Conservation (phyloP, 2,329 filamentous ascomycete species). For the Dothideomycetes sp. region DNA sequence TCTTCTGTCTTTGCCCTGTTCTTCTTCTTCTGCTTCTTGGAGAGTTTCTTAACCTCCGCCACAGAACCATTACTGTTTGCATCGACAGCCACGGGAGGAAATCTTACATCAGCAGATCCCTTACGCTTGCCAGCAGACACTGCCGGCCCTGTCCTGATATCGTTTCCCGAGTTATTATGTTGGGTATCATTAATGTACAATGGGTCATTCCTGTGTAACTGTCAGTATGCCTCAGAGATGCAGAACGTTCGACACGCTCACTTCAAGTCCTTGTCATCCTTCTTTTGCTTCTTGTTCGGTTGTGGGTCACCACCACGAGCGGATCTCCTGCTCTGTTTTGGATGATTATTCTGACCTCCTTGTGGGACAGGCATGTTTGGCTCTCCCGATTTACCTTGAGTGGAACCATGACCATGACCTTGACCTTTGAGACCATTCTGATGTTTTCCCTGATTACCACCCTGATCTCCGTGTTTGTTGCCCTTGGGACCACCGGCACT, state of each 20-base stretch:
- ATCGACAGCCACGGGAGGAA: neutral
- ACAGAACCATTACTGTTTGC: neutral
- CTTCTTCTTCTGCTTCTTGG: conserved; percentile 2
- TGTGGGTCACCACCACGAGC: conserved; percentile 5
- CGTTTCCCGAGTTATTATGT: neutral
- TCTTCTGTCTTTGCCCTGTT: conserved; percentile 6
- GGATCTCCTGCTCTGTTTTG: conserved; percentile 6
- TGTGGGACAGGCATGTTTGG: neutral
- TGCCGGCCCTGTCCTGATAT: conserved; percentile 8
- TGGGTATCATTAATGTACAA: conserved; percentile 7
- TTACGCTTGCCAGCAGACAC: conserved; percentile 3
- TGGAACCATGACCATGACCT: neutral
- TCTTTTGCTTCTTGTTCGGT: conserved; percentile 11
- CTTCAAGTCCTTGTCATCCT: neutral
- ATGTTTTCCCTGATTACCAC: neutral
- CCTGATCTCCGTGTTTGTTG: neutral
- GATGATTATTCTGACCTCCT: conserved; percentile 8
- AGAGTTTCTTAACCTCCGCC: neutral
- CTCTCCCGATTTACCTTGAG: conserved; percentile 4
- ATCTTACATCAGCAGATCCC: conserved; percentile 3
- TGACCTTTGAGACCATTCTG: too few species aligned
- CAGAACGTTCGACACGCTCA: neutral
- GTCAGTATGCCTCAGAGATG: neutral
- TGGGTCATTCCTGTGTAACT: neutral
- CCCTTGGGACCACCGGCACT: conserved; percentile 6